Base-by-base conservation (phyloP, 225 moss, liverwort and hornwort species). In the Sphagnum tenellum region DNA sequence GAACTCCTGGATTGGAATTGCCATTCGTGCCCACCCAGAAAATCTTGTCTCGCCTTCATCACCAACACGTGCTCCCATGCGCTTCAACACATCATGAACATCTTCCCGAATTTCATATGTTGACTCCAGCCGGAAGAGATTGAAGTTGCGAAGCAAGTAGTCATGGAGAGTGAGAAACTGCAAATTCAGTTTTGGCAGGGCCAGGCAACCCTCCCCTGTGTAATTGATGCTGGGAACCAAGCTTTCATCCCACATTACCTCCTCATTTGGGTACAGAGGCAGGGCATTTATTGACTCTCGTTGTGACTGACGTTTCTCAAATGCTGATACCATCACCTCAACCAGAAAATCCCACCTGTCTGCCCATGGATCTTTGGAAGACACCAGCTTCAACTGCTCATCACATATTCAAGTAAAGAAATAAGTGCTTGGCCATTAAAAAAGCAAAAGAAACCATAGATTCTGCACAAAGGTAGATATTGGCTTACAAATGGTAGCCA, bases 161-260 rank as follows among this genome's bases (percentile, higher is more conserved):
- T 94, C 94, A 72, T 94, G 94, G 55, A 94, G 87, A n/a, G 94
- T 94, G 45, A 94, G 90, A 64, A 94, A 94, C 69, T 94, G 94
- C 53, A 94, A 71, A 63, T 94, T 94, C 63, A 94, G 60, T 70
- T 94, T 94, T 4, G 94, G 91, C 57, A 94, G 73, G 9, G 91
- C 91, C 50, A 94, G 81, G 50, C 91, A 91, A 12, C 94, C 94
- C 56, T 91, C 89, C 56, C 94, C 94, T 29, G 87, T 80, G 64
- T 91, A 94, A 68, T 87, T 94, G 69, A 94, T 85, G 72, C 94
- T 94, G 12, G 94, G 94, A n/a, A 94, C 89, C 59, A 94, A 72
- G 68, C 87, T 94, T 60, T 94, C 91, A 62, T 94, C 93, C 98
- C 98, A 98, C 98, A 98, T 98, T 65, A 98, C 89, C 44, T 75